Evolutionary conservation across 2,329 filamentous ascomycete species (phyloP), one percentile per base, ranked within the genome.

Genomic region (Tolypocladium paradoxum): DNA sequence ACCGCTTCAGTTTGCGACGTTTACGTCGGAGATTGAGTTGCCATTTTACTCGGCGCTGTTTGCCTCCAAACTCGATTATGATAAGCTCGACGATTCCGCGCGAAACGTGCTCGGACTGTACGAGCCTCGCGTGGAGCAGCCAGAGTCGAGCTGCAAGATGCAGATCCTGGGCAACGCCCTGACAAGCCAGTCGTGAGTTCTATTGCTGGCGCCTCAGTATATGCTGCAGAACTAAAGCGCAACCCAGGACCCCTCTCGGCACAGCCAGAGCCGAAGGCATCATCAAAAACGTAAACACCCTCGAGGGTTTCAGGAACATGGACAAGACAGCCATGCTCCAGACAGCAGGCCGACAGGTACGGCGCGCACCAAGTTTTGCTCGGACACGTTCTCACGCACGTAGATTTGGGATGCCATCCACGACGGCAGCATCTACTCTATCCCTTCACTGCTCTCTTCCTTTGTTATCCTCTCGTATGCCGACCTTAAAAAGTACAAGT

Each of bases 401-500:
- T 65, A 95, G 87, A 90, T 99, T 56, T 97, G 92, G 92, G 90
- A 97, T 69, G 92, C 93, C 29, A 96, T 99, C 64, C 86, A 90
- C 60, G 93, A 99, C 70, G 92, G 91, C 54, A 95, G 89, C 40
- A 96, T 99, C 61, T 97, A 95, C 71, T 93, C 90, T 11, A 88
- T 92, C 50, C 93, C 93, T 2, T 96, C 92, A 5, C 79, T 97
- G 2, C 82, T 99, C 20, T 84, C 90, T 5, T 93, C 89, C 7
- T 97, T 96, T 68, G 80, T 88, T 29, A 83, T 95, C 54, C 82
- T 97, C 47, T 96, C 90, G 18, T 99, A 89, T 67, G 92, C 93
- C 57, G 92, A 99, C 65, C 79, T 99, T 35, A 99, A 99, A 70
- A 96, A 95, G 66, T 97, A 97, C 73, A 89, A 85, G 57, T 96